Evolutionary conservation across 371 early-diverging fungal species (phyloP), one percentile per base, ranked within the genome.

Genomic region (Rhizopus stolonifer): DNA sequence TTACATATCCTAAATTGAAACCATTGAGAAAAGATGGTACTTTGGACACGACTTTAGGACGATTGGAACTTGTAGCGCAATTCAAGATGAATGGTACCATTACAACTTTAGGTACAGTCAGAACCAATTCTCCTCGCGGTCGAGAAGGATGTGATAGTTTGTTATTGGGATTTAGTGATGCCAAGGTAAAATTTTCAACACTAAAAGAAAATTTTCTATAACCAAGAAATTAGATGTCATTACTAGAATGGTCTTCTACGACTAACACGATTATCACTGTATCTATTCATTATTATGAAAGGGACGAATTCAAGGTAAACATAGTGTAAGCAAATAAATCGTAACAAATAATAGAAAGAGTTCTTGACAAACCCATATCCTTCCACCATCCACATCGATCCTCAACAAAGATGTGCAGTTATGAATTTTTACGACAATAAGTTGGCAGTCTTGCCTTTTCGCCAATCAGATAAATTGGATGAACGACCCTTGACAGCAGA

Each of bases 241-340:
- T 98, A 36, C 65, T 98, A 36, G 93, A 95, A 64, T 98, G 84
- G 79, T 87, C 88, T 25, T 80, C 80, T 1, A 69, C 85, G 21
- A 84, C 84, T 3, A 87, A 94, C 48, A 72, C 78, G 14, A 77
- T 95, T 56, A 83, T 87, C 8, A 96, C 98, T 1, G 92, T 95
- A 22, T 96, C 96, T 3, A 87, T 98, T 31, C 98, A 98, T 65
- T 94, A 89, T 66, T 98, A 94, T 63, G 98, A 98, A 69, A 80
- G 93, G 24, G 98, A 96, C 43, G 90, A 90, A 55, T 87, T 88
- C 55, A 89, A 89, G 85, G 90, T 82, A 81, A 43, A 38, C n/a
- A 18, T 32, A 8, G 2, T 3, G 31, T 10, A 5, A 47, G 6
- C 17, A 13, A 49, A 15, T 22, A 0, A 4, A 29, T 4, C 15